phyloP scores from a whole-genome alignment of 768 basidiomycete species.

The Pseudohyphozyma bogoriensis region DNA sequence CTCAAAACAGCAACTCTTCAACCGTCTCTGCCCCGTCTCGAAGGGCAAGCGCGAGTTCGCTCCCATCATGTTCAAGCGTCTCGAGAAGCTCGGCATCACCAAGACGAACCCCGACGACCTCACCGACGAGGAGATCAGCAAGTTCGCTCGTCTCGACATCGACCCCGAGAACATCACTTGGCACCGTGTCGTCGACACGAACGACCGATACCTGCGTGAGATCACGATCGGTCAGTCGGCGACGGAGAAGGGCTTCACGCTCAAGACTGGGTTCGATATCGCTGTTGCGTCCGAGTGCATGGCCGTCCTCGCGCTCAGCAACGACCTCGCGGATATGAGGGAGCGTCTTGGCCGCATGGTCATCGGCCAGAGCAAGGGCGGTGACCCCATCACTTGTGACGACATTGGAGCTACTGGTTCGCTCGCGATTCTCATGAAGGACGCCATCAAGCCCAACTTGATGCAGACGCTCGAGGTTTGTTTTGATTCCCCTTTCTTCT shows the following conservation, averaged over 20 bases:
- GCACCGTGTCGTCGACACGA: conserved; percentile 91
- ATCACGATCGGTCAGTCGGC: conserved; percentile 82
- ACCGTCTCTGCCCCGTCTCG: conserved; percentile 78
- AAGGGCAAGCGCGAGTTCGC: conserved; percentile 93
- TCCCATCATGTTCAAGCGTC: conserved; percentile 88
- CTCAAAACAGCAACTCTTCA: conserved; percentile 59
- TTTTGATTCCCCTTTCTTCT: background rate
- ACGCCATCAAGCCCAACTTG: conserved; percentile 95
- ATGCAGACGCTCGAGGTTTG: conserved; percentile 91
- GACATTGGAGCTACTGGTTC: conserved; percentile 92
- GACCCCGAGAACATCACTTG: conserved; percentile 87
- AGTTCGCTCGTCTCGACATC: conserved; percentile 84
- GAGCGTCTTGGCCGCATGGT: conserved; percentile 90
- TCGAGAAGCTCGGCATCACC: conserved; percentile 87
- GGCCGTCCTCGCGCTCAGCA: conserved; percentile 90
- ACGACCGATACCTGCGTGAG: conserved; percentile 91
- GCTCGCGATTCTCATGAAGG: conserved; percentile 93
- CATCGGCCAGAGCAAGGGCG: conserved; percentile 81
- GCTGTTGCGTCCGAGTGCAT: conserved; percentile 95
- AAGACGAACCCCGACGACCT: conserved; percentile 87
- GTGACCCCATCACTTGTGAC: conserved; percentile 87
- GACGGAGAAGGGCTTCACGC: conserved; percentile 80
- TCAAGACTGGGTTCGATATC: conserved; percentile 90
- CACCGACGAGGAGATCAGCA: conserved; percentile 80
- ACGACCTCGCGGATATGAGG: conserved; percentile 79